Evolutionary conservation across 805 yeast genomes (phyloP), one percentile per base, ranked within the genome.

Genomic region (Allodekkera sacchari): DNA sequence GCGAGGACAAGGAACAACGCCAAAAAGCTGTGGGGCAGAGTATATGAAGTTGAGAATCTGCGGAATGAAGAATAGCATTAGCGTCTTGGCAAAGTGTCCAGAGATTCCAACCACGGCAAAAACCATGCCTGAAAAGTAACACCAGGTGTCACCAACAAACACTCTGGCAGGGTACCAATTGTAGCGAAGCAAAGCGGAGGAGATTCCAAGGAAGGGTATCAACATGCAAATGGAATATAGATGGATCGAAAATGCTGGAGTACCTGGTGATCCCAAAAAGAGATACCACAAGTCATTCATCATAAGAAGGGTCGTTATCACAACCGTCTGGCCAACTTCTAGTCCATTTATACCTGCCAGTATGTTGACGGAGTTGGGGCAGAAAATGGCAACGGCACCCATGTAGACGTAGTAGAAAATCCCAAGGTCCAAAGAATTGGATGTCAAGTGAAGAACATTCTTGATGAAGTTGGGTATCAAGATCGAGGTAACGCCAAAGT

Each of bases 61-160:
- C 3, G 97, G 97, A 25, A 84, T 61, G 52, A 92, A 81, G 49
- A 92, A 79, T 21, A 88, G 57, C 57, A 92, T 63, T 44, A 89
- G 63, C 0, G 99, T 92, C 58, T 92, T 92, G 26, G 96, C 84
- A 55, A 88, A 92, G 62, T 92, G 99, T 1, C 97, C 97, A 36
- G 84, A 67, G 22, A 92, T 92, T 1, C 96, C 97, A 19, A 84
- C 95, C 18, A 88, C 92, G 0, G 97, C 98, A 57, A 92, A 87
- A 1, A 92, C 95, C 98, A 92, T 92, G 4, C 99, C 99, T 17
- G 95, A 85, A 56, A 92, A 88, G 58, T 92, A 92, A 59, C 99
- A 92, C 63, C 82, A 92, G 1, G 98, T 89, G 53, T 92, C 99
- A 19, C 99, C 99, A 6, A 92, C 99, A 59, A 92, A 92, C 1